Conservation (phyloP, 2,329 filamentous ascomycete species). For the Claviceps citrina region DNA sequence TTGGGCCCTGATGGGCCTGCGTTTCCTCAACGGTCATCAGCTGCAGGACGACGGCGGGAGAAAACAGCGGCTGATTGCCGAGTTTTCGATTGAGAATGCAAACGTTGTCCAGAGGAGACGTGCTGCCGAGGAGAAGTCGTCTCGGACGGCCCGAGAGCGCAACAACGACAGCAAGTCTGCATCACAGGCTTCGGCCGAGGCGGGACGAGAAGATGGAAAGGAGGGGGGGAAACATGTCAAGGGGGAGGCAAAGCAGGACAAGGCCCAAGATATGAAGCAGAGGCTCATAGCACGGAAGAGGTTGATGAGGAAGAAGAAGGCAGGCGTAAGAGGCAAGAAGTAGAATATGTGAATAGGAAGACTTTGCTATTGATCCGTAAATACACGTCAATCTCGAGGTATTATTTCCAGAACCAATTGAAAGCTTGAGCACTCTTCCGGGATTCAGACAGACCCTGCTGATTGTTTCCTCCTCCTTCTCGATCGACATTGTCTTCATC, state of each 20-base stretch:
- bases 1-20: conserved; percentile 83
- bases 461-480: conserved; percentile 4
- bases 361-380: background rate
- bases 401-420: conserved; percentile 28
- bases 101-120: conserved; percentile 73
- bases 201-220: conserved; percentile 8
- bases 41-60: conserved; percentile 49
- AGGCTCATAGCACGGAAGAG: conserved; percentile 78
- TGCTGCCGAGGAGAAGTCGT: conserved; percentile 21
- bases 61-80: conserved; percentile 80
- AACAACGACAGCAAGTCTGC: too few relatives aligned
- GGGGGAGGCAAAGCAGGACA: conserved; percentile 18
- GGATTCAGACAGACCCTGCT: background rate
- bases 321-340: conserved; percentile 17
- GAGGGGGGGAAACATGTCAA: conserved; percentile 14
- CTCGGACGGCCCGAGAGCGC: conserved; percentile 17
- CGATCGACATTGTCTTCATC: conserved; percentile 6
- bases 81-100: conserved; percentile 96
- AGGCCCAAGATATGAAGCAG: conserved; percentile 36
- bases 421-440: conserved; percentile 12
- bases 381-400: too few relatives aligned
- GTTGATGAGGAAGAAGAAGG: conserved; percentile 58
- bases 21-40: conserved; percentile 75
- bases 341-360: background rate
- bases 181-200: too few relatives aligned